Base-by-base conservation (phyloP, 1,284 basidiomycete genomes). In the Wolfiporia cocos region DNA sequence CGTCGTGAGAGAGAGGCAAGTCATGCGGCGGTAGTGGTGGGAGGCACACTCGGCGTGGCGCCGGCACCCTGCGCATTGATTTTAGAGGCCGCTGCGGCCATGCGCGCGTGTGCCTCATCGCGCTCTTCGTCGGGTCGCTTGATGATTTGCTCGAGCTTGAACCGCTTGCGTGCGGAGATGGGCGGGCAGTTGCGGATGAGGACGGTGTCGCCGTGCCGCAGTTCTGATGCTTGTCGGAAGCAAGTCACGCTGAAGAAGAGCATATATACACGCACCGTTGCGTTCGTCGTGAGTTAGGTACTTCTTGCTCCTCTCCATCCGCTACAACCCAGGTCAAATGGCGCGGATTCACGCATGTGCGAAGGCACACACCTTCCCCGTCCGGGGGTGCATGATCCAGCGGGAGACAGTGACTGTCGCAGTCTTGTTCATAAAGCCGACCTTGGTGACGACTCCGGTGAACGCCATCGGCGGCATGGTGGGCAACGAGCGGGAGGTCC, bases 351-450 rank as follows among this genome's bases (percentile, higher is more conserved):
- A 14, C 7, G 23, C 22, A 43, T n/a, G 10, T 37, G 21, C 17
- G 18, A 21, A 12, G 23, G 10, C 15, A 59, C 71, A 50, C 49
- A 87, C 86, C 72, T 90, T 90, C 53, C 80, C 76, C 6, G 86
- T 88, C 36, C 76, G 55, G 48, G 75, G 73, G 56, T 90, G 85
- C 19, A 76, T 62, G 31, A 81, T 68, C 66, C 70, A 78, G 44
- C 86, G 74, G 20, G 82, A 78, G 14, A 90, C 84, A 1, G 80
- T 80, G 32, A 90, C 85, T 0, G 87, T 90, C 14, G 74, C 86
- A 0, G 86, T 90, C 57, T 89, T 89, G 44, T 78, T 71, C 86
- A 90, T 90, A 53, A 69, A 76, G 11, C 86, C 86, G 15, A 75
- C 81, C 62, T 86, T 88, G 19, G 83, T 82, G 20, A 90, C 87